phyloP scores from a whole-genome alignment of 106 monocot genomes.

The Dendrobium catenatum region DNA sequence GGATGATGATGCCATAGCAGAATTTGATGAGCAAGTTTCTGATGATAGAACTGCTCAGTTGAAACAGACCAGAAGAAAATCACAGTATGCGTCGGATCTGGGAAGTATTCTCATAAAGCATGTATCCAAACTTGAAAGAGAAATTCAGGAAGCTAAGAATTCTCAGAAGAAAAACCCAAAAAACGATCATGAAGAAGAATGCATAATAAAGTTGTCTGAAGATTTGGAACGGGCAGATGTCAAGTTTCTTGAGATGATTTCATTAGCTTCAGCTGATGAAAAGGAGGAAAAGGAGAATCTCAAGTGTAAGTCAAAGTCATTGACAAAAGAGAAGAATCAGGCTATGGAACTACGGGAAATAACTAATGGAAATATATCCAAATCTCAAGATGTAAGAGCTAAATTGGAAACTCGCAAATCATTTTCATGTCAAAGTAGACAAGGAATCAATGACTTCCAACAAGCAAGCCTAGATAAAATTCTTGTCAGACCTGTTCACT shows the following conservation, averaged over 20 bases:
- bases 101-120: conserved; percentile 67
- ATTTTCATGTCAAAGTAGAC: conserved; percentile 26
- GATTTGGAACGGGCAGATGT: not conserved
- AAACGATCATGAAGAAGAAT: not conserved
- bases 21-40: not conserved
- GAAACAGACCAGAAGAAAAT: not conserved
- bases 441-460: conserved; percentile 9
- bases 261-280: not conserved
- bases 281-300: not conserved
- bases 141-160: conserved; percentile 48
- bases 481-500: conserved; percentile 40
- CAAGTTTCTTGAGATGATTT: not conserved
- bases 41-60: not conserved
- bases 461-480: conserved; percentile 39
- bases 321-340: conserved; percentile 2
- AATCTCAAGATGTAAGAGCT: conserved; percentile 39
- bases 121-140: conserved; percentile 64
- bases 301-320: not conserved
- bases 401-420: conserved; percentile 36
- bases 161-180: conserved; percentile 8
- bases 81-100: conserved; percentile 27
- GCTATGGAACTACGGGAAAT: not conserved
- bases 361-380: conserved; percentile 1
- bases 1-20: conserved; percentile 1
- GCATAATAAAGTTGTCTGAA: not conserved